Percentiles rank a stretch among this genome's conserved stretches.
Evolutionary conservation across 2,329 filamentous ascomycete species (phyloP).

Genomic region (Aspergillus pseudoviridinutans): DNA sequence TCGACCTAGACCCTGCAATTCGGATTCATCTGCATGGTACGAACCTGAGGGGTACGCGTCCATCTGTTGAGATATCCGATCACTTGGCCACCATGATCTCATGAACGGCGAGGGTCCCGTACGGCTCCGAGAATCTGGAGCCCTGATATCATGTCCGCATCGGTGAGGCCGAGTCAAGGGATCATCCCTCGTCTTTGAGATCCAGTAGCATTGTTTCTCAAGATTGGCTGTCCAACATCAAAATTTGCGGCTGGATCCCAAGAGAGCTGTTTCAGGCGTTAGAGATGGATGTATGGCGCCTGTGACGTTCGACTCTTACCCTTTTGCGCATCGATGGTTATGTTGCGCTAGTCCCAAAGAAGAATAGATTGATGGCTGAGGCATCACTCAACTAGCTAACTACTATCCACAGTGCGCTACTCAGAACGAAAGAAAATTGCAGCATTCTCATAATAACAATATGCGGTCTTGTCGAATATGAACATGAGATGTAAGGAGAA

Average conservation of each 20-base stretch:
- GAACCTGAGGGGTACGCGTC: constrained; percentile 1
- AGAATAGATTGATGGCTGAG: not conserved
- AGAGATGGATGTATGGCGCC: not conserved
- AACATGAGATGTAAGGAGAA: not conserved
- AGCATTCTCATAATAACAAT: not conserved
- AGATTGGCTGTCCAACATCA: not conserved
- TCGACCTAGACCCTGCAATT: not conserved
- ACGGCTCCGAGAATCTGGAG: not conserved
- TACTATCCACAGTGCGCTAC: not conserved
- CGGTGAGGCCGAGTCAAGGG: not conserved
- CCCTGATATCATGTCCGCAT: constrained; percentile 2
- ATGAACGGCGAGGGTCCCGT: constrained; percentile 1
- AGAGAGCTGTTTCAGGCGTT: not conserved
- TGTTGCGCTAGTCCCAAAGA: not conserved
- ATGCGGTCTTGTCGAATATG: not conserved
- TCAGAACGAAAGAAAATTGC: not conserved
- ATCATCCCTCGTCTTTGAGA: not conserved
- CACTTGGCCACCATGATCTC: constrained; percentile 14
- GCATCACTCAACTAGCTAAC: not conserved
- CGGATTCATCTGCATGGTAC: not conserved
- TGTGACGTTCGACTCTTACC: not conserved
- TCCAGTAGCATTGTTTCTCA: not conserved
- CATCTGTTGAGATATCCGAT: not conserved
- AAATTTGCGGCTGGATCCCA: not conserved
- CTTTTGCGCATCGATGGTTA: not conserved